A percentile compares a stretch with the other conserved stretches of the same genome.
These are phyloP conservation scores for Endothia cerciana DNA, from an alignment of 2,329 filamentous ascomycete genomes.

Conservation along the genomic window DNA sequence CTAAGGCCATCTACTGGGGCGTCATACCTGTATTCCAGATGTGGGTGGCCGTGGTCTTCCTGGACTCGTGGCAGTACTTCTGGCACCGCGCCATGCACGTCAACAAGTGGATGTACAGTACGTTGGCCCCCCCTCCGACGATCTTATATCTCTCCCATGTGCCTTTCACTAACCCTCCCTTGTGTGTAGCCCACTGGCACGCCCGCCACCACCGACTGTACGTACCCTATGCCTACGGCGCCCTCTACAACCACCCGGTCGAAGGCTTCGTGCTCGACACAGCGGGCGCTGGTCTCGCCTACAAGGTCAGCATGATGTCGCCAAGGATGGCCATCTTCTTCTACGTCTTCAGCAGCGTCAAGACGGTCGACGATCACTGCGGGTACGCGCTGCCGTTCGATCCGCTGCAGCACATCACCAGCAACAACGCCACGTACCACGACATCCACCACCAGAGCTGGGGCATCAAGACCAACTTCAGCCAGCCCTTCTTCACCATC, in stretches of 20 bases:
- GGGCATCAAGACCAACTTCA: conserved; percentile 97
- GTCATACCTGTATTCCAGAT: conserved; percentile 80
- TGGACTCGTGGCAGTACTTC: conserved; percentile 99
- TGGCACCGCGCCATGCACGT: conserved; percentile 95
- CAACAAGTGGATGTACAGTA: conserved; percentile 96
- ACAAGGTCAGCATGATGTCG: conserved; percentile 82
- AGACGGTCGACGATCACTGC: conserved; percentile 97
- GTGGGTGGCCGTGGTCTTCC: conserved; percentile 69
- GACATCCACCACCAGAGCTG: conserved; percentile 99
- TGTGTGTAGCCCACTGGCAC: conserved; percentile 76
- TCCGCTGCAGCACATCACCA: conserved; percentile 86
- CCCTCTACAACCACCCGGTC: conserved; percentile 93
- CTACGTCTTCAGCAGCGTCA: conserved; percentile 87
- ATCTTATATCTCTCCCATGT: neutral
- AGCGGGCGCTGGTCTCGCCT: conserved; percentile 80
- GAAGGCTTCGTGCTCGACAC: conserved; percentile 95
- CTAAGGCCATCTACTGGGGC: conserved; percentile 79
- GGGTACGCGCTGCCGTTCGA: conserved; percentile 97
- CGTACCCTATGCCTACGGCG: conserved; percentile 95
- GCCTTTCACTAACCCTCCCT: conserved; percentile 31
- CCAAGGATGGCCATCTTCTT: conserved; percentile 85
- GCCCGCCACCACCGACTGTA: conserved; percentile 96
- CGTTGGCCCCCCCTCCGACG: conserved; percentile 41
- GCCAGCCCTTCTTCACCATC: conserved; percentile 91
- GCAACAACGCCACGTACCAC: conserved; percentile 95